Evolutionary conservation across 1,139 yeast genomes (phyloP).

Genomic region (Saccharomyces hybrid): DNA sequence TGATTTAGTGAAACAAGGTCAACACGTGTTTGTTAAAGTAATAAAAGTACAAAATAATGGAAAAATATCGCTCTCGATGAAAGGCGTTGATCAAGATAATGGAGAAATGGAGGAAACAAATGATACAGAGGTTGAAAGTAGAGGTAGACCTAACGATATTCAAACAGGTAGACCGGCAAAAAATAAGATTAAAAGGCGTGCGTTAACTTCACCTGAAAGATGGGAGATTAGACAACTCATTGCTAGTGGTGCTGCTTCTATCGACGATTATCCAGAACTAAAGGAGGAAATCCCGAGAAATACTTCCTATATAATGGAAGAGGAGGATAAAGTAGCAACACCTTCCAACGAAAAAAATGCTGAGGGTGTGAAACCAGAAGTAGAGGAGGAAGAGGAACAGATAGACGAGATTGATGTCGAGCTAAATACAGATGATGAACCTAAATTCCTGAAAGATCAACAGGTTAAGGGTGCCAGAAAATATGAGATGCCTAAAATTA

Average conservation of each 20-base stretch:
- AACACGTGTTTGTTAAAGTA: slow-evolving; percentile 61
- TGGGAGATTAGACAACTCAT: slow-evolving; percentile 85
- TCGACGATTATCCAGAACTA: slow-evolving; percentile 66
- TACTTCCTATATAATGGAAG: slow-evolving; percentile 20
- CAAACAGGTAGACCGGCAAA: slow-evolving; percentile 9
- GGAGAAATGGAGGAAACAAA: slow-evolving; percentile 41
- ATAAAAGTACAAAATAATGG: slow-evolving; percentile 40
- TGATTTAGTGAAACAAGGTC: slow-evolving; percentile 51
- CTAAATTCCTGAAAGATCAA: slow-evolving; percentile 59
- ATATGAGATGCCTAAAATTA: slow-evolving; percentile 49
- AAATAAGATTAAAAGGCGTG: slow-evolving; percentile 32
- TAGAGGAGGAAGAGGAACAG: slow-evolving; percentile 20
- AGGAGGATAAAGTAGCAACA: slow-evolving; percentile 14
- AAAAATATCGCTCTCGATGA: slow-evolving; percentile 60
- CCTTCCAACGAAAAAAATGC: neutral
- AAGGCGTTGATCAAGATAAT: slow-evolving; percentile 62
- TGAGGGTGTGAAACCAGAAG: neutral
- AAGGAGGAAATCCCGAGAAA: slow-evolving; percentile 41
- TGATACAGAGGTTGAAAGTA: slow-evolving; percentile 13
- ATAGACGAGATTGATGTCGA: slow-evolving; percentile 68
- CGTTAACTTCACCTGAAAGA: slow-evolving; percentile 75
- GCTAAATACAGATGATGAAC: slow-evolving; percentile 52
- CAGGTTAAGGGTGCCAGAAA: slow-evolving; percentile 35
- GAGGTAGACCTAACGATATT: slow-evolving; percentile 25
- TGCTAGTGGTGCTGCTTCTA: slow-evolving; percentile 67